Percentiles rank a stretch among this genome's conserved stretches.
These are phyloP conservation scores for Neurospora hispaniola DNA, from an alignment of 495 filamentous ascomycete species.

Conservation along the genomic window DNA sequence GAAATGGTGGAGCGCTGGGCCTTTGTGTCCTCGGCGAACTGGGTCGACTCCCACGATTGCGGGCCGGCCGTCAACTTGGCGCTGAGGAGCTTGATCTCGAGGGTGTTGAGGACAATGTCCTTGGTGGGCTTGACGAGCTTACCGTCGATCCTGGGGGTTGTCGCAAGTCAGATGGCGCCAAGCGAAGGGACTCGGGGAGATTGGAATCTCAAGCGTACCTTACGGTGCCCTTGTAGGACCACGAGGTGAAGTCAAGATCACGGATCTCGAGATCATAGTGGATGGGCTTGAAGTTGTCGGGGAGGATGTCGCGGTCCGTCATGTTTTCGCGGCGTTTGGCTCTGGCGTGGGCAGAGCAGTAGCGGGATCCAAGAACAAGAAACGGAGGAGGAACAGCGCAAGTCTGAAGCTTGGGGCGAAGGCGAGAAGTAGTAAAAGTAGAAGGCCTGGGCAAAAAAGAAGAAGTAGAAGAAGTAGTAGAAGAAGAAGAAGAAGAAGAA, in stretches of 20 bases:
- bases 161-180: neutral
- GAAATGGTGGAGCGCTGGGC: constrained; percentile 66
- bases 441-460: neutral
- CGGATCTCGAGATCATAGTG: constrained; percentile 79
- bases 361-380: neutral
- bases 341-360: neutral
- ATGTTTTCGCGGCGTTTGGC: constrained; percentile 23
- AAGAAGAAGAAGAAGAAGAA: neutral
- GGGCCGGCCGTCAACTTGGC: constrained; percentile 38
- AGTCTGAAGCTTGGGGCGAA: neutral
- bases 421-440: neutral
- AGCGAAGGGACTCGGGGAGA: neutral
- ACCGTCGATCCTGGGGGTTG: constrained; percentile 31
- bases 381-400: neutral
- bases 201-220: constrained; percentile 30
- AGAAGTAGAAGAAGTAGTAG: neutral
- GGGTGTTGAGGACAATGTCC: constrained; percentile 65
- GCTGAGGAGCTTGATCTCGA: constrained; percentile 50
- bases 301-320: constrained; percentile 45
- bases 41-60: constrained; percentile 45
- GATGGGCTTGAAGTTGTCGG: constrained; percentile 60
- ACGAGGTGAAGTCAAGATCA: constrained; percentile 65
- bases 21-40: constrained; percentile 67
- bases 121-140: constrained; percentile 52
- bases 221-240: constrained; percentile 75